phyloP scores from a whole-genome alignment of 495 filamentous ascomycete species.

The Aspergillus haitiensis region DNA sequence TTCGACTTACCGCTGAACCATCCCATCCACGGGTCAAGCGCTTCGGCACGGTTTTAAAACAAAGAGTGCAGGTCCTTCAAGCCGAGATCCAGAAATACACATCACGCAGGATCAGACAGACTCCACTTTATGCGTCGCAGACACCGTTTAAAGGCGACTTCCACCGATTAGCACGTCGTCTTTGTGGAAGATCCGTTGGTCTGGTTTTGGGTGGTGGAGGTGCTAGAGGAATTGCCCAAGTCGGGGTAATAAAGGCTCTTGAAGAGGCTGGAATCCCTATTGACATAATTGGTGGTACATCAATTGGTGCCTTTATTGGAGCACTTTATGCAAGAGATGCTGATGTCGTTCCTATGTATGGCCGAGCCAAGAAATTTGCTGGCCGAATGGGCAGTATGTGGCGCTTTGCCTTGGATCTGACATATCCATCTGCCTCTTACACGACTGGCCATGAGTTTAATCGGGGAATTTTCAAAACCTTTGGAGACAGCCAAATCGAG shows the following conservation, averaged over 20 bases:
- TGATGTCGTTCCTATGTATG: conserved; percentile 95
- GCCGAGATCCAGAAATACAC: conserved; percentile 98
- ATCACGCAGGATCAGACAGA: conserved; percentile 77
- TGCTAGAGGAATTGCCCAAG: conserved; percentile 84
- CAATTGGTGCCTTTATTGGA: conserved; percentile 96
- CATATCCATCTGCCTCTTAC: conserved; percentile 92
- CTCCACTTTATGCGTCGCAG: conserved; percentile 85
- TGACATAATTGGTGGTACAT: conserved; percentile 93
- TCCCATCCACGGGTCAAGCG: conserved; percentile 74
- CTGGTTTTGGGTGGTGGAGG: conserved; percentile 93
- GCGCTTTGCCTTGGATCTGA: conserved; percentile 93
- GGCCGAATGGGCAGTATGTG: conserved; percentile 97
- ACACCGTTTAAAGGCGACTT: conserved; percentile 96
- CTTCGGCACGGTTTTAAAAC: conserved; percentile 82
- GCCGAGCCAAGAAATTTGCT: conserved; percentile 93
- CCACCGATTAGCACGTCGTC: conserved; percentile 82
- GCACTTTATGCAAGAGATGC: conserved; percentile 94
- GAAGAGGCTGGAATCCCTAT: conserved; percentile 97
- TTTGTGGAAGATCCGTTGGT: conserved; percentile 93
- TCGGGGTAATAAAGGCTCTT: conserved; percentile 90
- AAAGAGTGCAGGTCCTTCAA: conserved; percentile 90
- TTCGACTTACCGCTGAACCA: conserved; percentile 73
- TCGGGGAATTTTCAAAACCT: conserved; percentile 97
- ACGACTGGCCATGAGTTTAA: conserved; percentile 99
- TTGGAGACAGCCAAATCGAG: conserved; percentile 94